Conservation (phyloP, 805 yeast genomes). For the Wickerhamiella allomyrinae region DNA sequence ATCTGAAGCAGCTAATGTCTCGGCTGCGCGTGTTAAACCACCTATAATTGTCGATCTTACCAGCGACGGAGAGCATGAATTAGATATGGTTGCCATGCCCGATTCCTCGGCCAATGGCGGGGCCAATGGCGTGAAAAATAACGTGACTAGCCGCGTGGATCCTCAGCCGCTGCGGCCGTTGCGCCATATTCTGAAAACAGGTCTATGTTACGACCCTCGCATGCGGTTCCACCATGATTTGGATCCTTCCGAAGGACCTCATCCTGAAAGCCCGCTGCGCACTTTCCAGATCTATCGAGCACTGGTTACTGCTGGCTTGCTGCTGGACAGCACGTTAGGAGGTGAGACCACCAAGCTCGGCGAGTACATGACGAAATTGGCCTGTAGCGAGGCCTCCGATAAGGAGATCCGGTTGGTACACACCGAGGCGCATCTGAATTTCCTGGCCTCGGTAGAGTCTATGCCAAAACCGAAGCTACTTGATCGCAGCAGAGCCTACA, state of each 20-base stretch:
- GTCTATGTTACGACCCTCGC: conserved; percentile 87
- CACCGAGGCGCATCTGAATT: conserved; percentile 62
- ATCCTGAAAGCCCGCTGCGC: conserved; percentile 97
- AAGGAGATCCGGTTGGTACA: conserved; percentile 85
- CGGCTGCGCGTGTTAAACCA: too few species aligned
- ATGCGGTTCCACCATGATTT: conserved; percentile 97
- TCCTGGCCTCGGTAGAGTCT: conserved; percentile 55
- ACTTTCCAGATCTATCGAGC: conserved; percentile 87
- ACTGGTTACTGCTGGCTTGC: conserved; percentile 84
- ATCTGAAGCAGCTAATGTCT: too few species aligned
- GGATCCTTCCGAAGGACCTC: too few species aligned
- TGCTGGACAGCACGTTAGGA: conserved; percentile 60
- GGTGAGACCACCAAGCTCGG: conserved; percentile 70
- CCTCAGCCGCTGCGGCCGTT: too few species aligned
- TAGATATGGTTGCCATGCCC: too few species aligned
- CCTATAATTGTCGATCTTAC: too few species aligned
- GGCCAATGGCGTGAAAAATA: too few species aligned
- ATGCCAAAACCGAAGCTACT: conserved; percentile 67
- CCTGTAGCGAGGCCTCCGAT: conserved; percentile 74
- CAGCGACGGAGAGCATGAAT: too few species aligned
- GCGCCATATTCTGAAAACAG: conserved; percentile 52
- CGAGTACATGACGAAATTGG: conserved; percentile 73
- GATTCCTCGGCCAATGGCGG: too few species aligned
- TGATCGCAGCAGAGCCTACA: conserved; percentile 79
- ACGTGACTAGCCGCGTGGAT: too few species aligned